phyloP scores from a whole-genome alignment of 2,329 filamentous ascomycete species.

The Myriosclerotinia curreyana region DNA sequence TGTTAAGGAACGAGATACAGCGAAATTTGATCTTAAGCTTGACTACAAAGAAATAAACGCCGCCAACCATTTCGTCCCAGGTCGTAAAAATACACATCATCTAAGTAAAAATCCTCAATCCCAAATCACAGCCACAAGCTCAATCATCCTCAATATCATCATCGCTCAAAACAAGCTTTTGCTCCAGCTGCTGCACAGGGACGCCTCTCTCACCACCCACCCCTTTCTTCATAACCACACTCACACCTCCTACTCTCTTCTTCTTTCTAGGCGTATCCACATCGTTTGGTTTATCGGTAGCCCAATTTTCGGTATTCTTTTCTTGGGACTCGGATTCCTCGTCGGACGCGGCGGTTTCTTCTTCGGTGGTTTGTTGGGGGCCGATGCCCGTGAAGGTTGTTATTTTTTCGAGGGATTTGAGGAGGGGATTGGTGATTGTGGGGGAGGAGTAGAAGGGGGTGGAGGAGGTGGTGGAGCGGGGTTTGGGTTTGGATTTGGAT shows the following conservation, averaged over 20 bases:
- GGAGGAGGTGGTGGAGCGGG: not conserved
- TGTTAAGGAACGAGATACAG: not conserved
- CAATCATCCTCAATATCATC: slow-evolving; percentile 75
- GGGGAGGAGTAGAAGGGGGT: slow-evolving; percentile 2
- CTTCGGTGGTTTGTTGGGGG: slow-evolving; percentile 34
- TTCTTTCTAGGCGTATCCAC: slow-evolving; percentile 48
- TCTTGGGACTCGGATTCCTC: slow-evolving; percentile 24
- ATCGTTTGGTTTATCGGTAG: slow-evolving; percentile 58
- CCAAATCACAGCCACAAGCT: not conserved
- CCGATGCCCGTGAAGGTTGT: slow-evolving; percentile 14
- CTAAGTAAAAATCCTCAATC: not conserved
- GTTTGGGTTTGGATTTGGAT: slow-evolving; percentile 30
- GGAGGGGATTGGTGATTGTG: not conserved
- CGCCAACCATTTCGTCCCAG: not conserved
- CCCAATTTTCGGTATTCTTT: slow-evolving; percentile 49
- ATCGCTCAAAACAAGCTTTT: slow-evolving; percentile 71
- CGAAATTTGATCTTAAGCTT: not conserved
- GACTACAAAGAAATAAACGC: not conserved
- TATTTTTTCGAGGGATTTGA: slow-evolving; percentile 8
- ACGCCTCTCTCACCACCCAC: slow-evolving; percentile 24
- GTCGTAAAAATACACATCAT: not conserved
- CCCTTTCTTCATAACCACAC: slow-evolving; percentile 33
- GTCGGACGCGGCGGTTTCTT: slow-evolving; percentile 44
- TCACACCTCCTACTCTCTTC: slow-evolving; percentile 22
- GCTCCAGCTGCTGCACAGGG: slow-evolving; percentile 41